A percentile compares a stretch with the other conserved stretches of the same genome.
phyloP scores from a whole-genome alignment of 2,329 filamentous ascomycete species.

The Tolypocladium nubicola region DNA sequence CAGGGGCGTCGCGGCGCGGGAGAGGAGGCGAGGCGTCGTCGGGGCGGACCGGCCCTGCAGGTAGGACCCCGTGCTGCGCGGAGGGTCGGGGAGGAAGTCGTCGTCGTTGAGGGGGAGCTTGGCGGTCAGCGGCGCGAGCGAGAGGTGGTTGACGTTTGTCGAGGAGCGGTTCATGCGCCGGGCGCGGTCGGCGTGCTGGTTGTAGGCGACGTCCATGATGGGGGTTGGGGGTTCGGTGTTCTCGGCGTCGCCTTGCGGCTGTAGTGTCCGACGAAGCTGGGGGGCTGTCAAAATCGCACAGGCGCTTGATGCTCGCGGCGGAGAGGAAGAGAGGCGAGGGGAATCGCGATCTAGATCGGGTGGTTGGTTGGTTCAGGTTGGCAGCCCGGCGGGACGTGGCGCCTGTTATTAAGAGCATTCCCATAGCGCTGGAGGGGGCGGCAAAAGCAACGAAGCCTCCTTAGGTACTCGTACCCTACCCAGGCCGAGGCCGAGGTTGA shows the following conservation, averaged over 20 bases:
- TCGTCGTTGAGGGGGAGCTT: conserved; percentile 47
- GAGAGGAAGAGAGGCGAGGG: background rate
- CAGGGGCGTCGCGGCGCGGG: conserved; percentile 42
- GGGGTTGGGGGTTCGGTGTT: background rate
- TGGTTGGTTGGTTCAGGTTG: background rate
- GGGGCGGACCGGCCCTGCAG: conserved; percentile 53
- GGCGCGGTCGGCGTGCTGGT: conserved; percentile 45
- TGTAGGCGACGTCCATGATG: conserved; percentile 48
- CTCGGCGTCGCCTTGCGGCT: background rate
- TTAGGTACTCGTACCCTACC: background rate
- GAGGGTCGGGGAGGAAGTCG: conserved; percentile 31
- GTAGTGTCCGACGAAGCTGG: background rate
- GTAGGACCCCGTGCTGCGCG: conserved; percentile 33
- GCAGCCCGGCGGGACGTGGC: background rate
- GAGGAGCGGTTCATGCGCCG: conserved; percentile 49
- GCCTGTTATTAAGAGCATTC: background rate
- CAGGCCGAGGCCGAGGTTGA: background rate
- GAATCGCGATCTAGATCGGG: background rate
- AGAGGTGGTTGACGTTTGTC: conserved; percentile 48
- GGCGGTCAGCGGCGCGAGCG: conserved; percentile 53
- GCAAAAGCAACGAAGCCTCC: background rate
- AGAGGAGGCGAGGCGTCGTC: conserved; percentile 52
- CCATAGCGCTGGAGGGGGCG: background rate
- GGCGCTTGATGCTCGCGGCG: background rate
- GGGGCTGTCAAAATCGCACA: background rate